Evolutionary conservation across 306 rosid species (phyloP), one percentile per base, ranked within the genome.

Genomic region (Begonia masoniana): DNA sequence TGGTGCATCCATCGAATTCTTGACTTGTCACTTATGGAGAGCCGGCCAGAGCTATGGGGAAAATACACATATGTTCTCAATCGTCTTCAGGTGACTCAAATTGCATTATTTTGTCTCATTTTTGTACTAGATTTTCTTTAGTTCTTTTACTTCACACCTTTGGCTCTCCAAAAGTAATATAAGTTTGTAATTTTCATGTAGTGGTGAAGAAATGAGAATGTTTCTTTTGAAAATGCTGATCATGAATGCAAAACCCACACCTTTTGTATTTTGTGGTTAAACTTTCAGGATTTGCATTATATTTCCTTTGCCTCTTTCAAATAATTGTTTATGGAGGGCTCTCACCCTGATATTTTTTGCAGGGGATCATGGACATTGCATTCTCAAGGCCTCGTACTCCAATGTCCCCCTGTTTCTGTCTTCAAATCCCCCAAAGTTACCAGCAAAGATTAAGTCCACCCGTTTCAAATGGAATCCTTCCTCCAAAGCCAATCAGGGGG

Each of bases 31-130:
- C 69, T 83, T 46, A 76, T 87, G 95, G 99, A 92, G 70, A 92
- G 99, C 71, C 87, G 99, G 35, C 99, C 99, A 63, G 96, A 92
- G 82, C 83, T 92, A 31, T 92, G 99, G 99, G 99, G 99, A 10
- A 87, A 78, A 66, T 92, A 92, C 69, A 92, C 99, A 4, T 92
- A 72, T 9, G 89, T 92, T 7, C 96, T 92, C 59, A 92, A 86
- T 73, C 93, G 84, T 52, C 96, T 92, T 59, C 99, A 92, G 99
- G 99, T 92, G 39, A 31, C 39, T 31, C 39, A 31, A 31, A 31
- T 31, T 31, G 39, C 39, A 31, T 31, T 31, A 31, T 21, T 21
- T 21, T 21, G 24, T 21, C 24, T 21, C 24, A 21, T 21, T 21
- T 21, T 21, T 21, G 24, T 21, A 21, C 24, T 21, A 21, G 24